phyloP scores from a whole-genome alignment of 768 basidiomycete genomes.

The Auriscalpium orientale region DNA sequence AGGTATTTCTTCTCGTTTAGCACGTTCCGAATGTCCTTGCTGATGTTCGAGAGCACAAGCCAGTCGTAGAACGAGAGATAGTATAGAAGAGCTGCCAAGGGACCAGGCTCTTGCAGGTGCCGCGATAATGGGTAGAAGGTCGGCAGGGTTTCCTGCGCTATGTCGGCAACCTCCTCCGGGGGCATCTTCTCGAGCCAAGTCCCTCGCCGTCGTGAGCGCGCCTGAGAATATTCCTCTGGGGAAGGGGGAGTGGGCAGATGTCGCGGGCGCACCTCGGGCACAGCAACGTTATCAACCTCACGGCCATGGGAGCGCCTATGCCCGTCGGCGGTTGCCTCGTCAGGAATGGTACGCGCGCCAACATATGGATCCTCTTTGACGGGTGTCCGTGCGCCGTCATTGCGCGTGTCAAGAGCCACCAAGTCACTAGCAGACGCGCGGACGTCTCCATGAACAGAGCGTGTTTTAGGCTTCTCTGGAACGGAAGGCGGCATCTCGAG shows the following conservation, averaged over 20 bases:
- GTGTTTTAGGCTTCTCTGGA: background rate
- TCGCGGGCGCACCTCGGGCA: constrained; percentile 7
- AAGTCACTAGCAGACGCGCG: constrained; percentile 2
- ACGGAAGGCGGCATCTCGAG: background rate
- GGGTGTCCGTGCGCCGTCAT: background rate
- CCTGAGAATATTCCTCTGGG: constrained; percentile 32
- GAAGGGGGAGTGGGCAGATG: constrained; percentile 17
- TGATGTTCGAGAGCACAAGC: constrained; percentile 51
- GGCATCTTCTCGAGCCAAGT: constrained; percentile 32
- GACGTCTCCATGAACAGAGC: background rate
- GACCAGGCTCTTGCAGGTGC: constrained; percentile 45
- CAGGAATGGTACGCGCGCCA: background rate
- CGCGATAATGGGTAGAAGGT: constrained; percentile 42
- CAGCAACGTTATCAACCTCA: background rate
- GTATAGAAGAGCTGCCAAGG: constrained; percentile 48
- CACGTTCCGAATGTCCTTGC: constrained; percentile 41
- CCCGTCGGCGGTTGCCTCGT: background rate
- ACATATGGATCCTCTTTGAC: background rate
- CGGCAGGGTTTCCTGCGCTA: constrained; percentile 19
- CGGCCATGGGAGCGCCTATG: background rate
- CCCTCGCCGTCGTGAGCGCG: constrained; percentile 34
- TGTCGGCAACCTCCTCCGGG: constrained; percentile 28
- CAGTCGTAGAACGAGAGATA: constrained; percentile 71
- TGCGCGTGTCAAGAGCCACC: background rate
- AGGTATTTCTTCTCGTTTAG: constrained; percentile 44